Percentiles rank a stretch among this genome's conserved stretches.
Conservation (phyloP, 1,284 basidiomycete genomes). For the Exsudoporus floridanus region DNA sequence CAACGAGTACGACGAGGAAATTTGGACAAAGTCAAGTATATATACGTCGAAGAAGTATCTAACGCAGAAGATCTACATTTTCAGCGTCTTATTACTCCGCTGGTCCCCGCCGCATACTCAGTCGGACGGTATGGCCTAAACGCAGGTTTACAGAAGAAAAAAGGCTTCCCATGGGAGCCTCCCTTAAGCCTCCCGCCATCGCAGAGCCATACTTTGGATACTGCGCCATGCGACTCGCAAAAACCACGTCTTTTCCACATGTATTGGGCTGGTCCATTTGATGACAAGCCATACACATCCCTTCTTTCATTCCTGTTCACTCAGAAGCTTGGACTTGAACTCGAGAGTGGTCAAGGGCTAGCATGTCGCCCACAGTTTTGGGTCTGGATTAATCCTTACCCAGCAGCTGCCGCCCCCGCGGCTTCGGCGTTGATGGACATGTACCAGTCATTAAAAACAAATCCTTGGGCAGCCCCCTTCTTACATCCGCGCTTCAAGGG, state of each 20-base stretch:
- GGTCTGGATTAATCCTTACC: constrained; percentile 85
- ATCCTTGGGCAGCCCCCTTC: constrained; percentile 83
- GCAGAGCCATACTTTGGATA: constrained; percentile 34
- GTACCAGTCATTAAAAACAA: constrained; percentile 62
- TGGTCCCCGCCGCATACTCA: constrained; percentile 15
- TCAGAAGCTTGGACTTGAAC: constrained; percentile 65
- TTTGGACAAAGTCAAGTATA: constrained; percentile 59
- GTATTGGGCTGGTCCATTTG: constrained; percentile 78
- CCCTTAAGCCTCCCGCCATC: constrained; percentile 35
- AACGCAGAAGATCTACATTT: constrained; percentile 15
- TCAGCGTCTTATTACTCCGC: constrained; percentile 18
- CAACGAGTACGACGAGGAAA: constrained; percentile 57
- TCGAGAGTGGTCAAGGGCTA: constrained; percentile 34
- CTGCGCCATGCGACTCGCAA: constrained; percentile 53
- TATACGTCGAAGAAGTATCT: constrained; percentile 52
- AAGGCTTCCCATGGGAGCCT: constrained; percentile 42
- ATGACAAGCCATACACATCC: constrained; percentile 74
- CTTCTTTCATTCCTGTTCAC: constrained; percentile 72
- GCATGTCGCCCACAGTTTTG: constrained; percentile 72
- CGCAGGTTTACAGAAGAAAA: constrained; percentile 39
- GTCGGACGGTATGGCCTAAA: constrained; percentile 25
- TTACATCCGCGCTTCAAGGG: constrained; percentile 74
- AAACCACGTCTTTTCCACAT: constrained; percentile 72
- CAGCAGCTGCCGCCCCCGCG: constrained; percentile 64
- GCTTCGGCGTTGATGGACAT: constrained; percentile 61